Evolutionary conservation across 2,329 filamentous ascomycete species (phyloP), one percentile per base, ranked within the genome.

Genomic region (Colletotrichum lupini): DNA sequence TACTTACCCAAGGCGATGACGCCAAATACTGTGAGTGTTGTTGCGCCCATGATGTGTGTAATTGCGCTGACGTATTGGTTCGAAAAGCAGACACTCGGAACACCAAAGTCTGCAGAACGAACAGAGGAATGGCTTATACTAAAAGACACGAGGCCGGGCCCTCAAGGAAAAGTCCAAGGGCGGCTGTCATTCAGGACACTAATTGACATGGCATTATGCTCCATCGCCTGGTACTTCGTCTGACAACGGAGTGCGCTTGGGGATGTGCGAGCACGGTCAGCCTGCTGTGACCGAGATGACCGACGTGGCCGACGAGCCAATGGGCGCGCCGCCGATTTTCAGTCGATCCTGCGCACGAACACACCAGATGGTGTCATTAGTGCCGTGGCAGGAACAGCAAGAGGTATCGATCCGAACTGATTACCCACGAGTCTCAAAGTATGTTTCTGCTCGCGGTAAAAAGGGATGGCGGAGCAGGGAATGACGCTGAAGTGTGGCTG

Each of bases 231-330:
- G 59, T 52, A 42, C 52, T 46, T 64, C n/a, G 56, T 46, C 46
- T 26, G 37, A 49, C 70, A 22, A 66, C 71, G 71, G 71, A 73
- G 71, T 66, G 28, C 56, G 67, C 71, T 73, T 73, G 71, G 71
- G 71, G 71, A 73, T 73, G 67, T 73, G 71, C 71, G 71, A 56
- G 61, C 71, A 73, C 60, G 70, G 60, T 42, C 70, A 71, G 42
- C 55, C 67, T 28, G 46, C 67, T 46, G 49, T 30, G 61, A 66
- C 70, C 67, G 70, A 73, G 28, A 28, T 65, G 67, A 58, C 71
- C 71, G 67, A 73, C 53, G 66, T 73, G 67, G 61, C 71, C 67
- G 71, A 73, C 32, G 35, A 66, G 56, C 67, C 71, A 73, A 71
- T 71, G 61, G 49, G 59, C 32, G 55, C 6, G 35, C 71, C 26